Evolutionary conservation across 2,329 filamentous ascomycete genomes (phyloP), one percentile per base, ranked within the genome.

Genomic region (Cladobotryum mycophilum): DNA sequence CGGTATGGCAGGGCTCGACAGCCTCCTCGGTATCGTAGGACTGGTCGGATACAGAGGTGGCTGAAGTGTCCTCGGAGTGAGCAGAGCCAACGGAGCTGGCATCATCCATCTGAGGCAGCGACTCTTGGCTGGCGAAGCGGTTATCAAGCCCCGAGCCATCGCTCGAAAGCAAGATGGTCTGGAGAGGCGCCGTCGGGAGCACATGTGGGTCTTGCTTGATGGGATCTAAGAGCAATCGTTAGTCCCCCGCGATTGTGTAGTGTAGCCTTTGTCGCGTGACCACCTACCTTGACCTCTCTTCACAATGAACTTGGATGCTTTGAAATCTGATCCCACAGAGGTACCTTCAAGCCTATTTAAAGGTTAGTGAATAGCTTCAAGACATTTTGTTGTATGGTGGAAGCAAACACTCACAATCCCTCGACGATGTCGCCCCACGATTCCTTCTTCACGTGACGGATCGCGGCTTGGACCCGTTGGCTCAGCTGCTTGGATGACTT

Each of bases 401-500:
- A 11, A 17, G 36, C 3, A 4, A 38, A n/a, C 33, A 53, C 47
- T 5, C 37, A 53, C 51, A 53, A 43, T 53, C 46, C 51, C 33
- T 53, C 17, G n/a, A 49, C 22, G 37, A 53, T 18, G 22, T 53
- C 51, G 15, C 51, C 51, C 50, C 41, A 52, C n/a, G 43, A 33
- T 2, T 53, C 51, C 37, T 33, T 53, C 34, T 53, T 49, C 30
- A 49, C 20, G 22, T 30, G 13, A 15, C 45, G 48, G 33, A 53
- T 41, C 6, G 47, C 47, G 5, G 42, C 33, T 34, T 45, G 47
- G 30, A 53, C 37, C 34, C 43, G 45, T 18, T 45, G 41, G 14
- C 44, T 53, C 42, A 53, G 17, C 42, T 45, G 37, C 46, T 45
- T 53, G 33, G 51, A 53, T 12, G 51, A 48, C 51, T 53, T 53